Evolutionary conservation across 176 grass and related monocot species (phyloP).

Genomic region (Melocanna baccifera): DNA sequence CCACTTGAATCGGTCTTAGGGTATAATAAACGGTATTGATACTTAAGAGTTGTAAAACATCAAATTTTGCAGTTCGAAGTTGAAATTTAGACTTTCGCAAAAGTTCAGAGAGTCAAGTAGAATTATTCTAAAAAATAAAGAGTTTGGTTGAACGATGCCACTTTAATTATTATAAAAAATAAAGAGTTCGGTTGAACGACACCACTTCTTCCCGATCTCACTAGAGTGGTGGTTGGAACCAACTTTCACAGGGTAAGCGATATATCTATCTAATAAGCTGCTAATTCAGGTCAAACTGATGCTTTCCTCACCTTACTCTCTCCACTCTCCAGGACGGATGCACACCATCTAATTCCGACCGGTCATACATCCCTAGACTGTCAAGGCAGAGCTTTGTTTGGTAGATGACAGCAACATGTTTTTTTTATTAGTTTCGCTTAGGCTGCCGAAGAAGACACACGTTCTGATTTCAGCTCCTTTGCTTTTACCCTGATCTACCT

Average conservation of each 20-base stretch:
- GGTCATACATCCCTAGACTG: neutral
- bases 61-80: too few species aligned
- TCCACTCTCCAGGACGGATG: neutral
- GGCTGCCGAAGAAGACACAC: neutral
- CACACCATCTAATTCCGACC: neutral
- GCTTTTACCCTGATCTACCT: neutral
- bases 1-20: too few species aligned
- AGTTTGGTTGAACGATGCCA: too few species aligned
- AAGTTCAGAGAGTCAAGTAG: too few species aligned
- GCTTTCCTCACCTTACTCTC: slow-evolving; percentile 4
- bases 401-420: neutral
- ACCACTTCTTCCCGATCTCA: neutral
- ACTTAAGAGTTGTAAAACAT: too few species aligned
- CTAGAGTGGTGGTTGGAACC: slow-evolving; percentile 24
- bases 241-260: slow-evolving; percentile 1
- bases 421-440: neutral
- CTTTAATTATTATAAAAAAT: too few species aligned
- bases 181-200: neutral
- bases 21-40: too few species aligned
- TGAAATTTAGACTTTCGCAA: too few species aligned
- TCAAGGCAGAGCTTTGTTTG: slow-evolving; percentile 6
- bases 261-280: neutral
- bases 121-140: too few species aligned
- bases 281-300: neutral
- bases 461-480: neutral